Conservation (phyloP, 441 rosid genomes). For the Gossypium gossypioides region DNA sequence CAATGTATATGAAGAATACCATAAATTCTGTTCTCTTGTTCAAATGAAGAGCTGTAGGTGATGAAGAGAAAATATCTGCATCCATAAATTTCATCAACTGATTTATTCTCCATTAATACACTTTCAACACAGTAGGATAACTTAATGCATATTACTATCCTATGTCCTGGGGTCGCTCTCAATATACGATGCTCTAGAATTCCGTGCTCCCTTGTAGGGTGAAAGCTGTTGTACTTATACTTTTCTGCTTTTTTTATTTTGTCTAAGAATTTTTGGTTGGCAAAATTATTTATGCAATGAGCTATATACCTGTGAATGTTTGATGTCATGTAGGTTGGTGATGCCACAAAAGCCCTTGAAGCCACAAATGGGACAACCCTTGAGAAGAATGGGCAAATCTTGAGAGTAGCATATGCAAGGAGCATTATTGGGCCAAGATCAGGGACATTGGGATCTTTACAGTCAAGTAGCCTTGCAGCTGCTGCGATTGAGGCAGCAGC, state of each 20-base stretch:
- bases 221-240: not conserved
- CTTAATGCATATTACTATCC: not conserved
- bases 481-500: slow-evolving; percentile 99
- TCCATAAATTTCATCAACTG: not conserved
- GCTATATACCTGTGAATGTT: not conserved
- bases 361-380: slow-evolving; percentile 77
- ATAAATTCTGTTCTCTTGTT: not conserved
- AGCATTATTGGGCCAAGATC: slow-evolving; percentile 85
- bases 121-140: not conserved
- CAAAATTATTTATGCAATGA: slow-evolving; percentile 11
- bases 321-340: slow-evolving; percentile 56
- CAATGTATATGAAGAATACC: not conserved
- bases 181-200: not conserved
- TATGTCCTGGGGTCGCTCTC: not conserved
- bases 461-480: slow-evolving; percentile 94
- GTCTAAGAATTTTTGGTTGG: not conserved
- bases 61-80: not conserved
- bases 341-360: slow-evolving; percentile 86
- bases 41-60: not conserved
- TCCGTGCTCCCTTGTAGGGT: not conserved
- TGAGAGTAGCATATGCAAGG: slow-evolving; percentile 91
- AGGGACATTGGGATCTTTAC: slow-evolving; percentile 54
- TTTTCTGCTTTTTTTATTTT: not conserved
- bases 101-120: not conserved
- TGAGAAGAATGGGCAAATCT: slow-evolving; percentile 83